Evolutionary conservation across 2,329 filamentous ascomycete species (phyloP).

Genomic region (Colletotrichum chrysophilum): DNA sequence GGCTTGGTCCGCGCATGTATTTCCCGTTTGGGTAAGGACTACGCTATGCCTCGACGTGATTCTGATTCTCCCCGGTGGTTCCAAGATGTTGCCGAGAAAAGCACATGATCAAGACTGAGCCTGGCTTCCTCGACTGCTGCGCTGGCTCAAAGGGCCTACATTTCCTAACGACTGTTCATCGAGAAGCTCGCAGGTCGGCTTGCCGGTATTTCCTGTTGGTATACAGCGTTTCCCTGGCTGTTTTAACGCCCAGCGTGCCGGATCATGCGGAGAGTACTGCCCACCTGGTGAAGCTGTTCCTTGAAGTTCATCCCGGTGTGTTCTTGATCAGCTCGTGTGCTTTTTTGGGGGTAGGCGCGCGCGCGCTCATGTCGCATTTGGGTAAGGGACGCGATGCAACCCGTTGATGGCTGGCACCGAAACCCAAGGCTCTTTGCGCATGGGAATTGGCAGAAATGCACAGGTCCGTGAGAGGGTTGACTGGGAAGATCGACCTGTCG

Average conservation of each 20-base stretch:
- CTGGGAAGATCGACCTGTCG: neutral
- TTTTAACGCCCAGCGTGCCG: neutral
- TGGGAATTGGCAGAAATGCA: neutral
- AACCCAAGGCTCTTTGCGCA: neutral
- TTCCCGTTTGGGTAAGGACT: constrained; percentile 7
- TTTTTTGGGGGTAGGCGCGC: neutral
- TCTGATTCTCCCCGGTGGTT: neutral
- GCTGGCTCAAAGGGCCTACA: neutral
- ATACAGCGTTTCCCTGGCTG: neutral
- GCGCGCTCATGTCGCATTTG: neutral
- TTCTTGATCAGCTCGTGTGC: neutral
- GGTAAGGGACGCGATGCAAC: neutral
- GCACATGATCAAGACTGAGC: neutral
- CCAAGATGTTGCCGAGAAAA: neutral
- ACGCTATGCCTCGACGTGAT: neutral
- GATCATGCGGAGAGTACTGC: neutral
- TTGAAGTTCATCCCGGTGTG: neutral
- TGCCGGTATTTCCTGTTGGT: neutral
- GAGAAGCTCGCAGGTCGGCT: neutral
- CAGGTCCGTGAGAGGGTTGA: neutral
- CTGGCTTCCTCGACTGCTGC: neutral
- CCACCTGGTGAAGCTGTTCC: neutral
- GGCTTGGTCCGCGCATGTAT: constrained; percentile 11
- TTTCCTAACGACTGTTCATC: neutral
- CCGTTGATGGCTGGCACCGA: neutral